Evolutionary conservation across 1,284 basidiomycete species (phyloP), one percentile per base, ranked within the genome.

Genomic region (Cryptococcus jaspeensis): DNA sequence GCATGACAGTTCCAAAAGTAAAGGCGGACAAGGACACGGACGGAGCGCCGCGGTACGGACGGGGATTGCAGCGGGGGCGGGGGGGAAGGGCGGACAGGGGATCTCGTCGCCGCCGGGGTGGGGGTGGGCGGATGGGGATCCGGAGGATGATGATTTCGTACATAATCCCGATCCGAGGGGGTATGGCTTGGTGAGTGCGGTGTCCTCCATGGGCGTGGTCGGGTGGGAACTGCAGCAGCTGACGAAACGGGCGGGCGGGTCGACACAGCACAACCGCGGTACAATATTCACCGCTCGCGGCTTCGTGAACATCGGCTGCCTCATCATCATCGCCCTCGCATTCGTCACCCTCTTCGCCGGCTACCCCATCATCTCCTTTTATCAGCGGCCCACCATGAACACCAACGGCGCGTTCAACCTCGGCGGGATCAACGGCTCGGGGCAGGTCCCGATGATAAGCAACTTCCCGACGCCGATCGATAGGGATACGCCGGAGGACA

Each of bases 381-480:
- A 76, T 56, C 68, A 70, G 16, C 67, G 62, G 51, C 55, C 59
- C 53, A 61, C 46, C 6, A 55, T 67, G 1, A 60, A 56, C 16
- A 78, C 69, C 1, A 73, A 80, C n/a, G 79, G 79, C 0, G 81
- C 75, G 1, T 82, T 80, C 69, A 83, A 83, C 56, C 66, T 84
- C 12, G 83, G 83, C 7, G 83, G 83, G 5, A 81, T 79, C 65
- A 84, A 84, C 49, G 73, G 77, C 1, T 79, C 79, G 0, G 81
- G 82, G 12, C 80, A 91, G 80, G 80, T 90, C 22, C 76, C 75
- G 13, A 58, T 72, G 23, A 84, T 92, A 3, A 85, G 87, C 2
- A 84, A 84, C 67, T 86, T 84, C 67, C 62, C 65, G 2, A 85
- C 84, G 3, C 78, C 92, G 53, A 86, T 94, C 62, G 92, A 94